Base-by-base conservation (phyloP, 768 basidiomycete species). In the Auricularia auricula-judae region DNA sequence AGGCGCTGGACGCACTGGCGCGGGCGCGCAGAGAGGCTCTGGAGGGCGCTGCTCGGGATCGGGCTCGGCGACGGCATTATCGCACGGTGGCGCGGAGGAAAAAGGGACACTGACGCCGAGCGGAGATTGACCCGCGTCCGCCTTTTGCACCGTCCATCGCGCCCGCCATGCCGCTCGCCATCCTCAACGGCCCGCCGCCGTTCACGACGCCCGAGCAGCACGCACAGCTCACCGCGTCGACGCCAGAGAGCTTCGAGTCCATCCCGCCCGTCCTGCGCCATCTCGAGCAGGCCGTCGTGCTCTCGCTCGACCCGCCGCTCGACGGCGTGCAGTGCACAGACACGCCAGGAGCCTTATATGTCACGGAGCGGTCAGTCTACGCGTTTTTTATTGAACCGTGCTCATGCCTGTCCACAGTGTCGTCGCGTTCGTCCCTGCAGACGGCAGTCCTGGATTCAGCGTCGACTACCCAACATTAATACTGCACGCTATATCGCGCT, bases 401-500 rank as follows among this genome's bases (percentile, higher is more conserved):
- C 64, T 61, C 65, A 61, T 63, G 8, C 4, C 36, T 66, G 10
- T 39, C 39, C 1, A 42, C 69, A 93, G 93, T 67, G 85, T 82
- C 16, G 81, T 97, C 44, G 84, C 84, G 2, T 96, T 91, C 81
- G 82, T 90, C 75, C 85, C 89, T 2, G 70, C 82, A 11, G 78
- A 84, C 1, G 86, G 86, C 16, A 77, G 47, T 18, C 11, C 47
- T 54, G 93, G 92, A 16, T 88, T 98, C 75, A 85, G 89, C 68
- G 83, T 98, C 71, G 80, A 86, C 65, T 98, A 96, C 73, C 93
- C 91, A 10, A 79, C 87, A 4, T 90, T 99, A 71, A 96, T 93
- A 1, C 82, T 99, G 2, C 97, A 99, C 70, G 97, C 97, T 33
- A 82, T 95, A 63, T 91, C 93, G 0, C 86, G 93, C 56, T 80